Conservation (phyloP, 345 rosid genomes). For the Gossypium bickii region DNA sequence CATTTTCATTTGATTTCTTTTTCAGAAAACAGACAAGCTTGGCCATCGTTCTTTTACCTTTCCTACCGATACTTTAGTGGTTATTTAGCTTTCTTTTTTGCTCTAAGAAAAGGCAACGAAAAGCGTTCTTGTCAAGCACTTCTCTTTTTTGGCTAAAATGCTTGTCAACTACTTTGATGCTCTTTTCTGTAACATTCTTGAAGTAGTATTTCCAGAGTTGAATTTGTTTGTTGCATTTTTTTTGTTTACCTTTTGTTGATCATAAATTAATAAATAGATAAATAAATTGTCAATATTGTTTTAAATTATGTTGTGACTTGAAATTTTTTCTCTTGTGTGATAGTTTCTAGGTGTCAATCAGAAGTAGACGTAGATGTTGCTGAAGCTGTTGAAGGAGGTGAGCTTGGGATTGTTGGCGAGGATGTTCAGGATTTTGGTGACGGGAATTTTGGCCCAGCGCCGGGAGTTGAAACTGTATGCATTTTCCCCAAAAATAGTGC, state of each 20-base stretch:
- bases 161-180: neutral
- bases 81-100: neutral
- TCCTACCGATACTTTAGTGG: neutral
- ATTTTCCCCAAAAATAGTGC: conserved; percentile 80
- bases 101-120: neutral
- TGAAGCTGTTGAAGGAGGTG: conserved; percentile 48
- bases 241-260: neutral
- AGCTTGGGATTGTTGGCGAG: conserved; percentile 60
- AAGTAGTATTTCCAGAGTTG: neutral
- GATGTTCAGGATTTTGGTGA: conserved; percentile 54
- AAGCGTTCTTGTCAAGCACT: neutral
- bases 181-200: neutral
- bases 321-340: conserved; percentile 4
- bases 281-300: neutral
- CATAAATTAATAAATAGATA: neutral
- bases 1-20: neutral
- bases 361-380: conserved; percentile 46
- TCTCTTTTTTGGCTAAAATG: neutral
- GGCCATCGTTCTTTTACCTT: neutral
- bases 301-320: neutral
- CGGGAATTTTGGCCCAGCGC: conserved; percentile 51
- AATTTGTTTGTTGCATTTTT: neutral
- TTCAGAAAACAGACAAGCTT: neutral
- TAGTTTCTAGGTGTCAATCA: conserved; percentile 31
- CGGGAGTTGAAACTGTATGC: conserved; percentile 58